Evolutionary conservation across 1,284 basidiomycete species (phyloP), one percentile per base, ranked within the genome.

Genomic region (Caloboletus firmus): DNA sequence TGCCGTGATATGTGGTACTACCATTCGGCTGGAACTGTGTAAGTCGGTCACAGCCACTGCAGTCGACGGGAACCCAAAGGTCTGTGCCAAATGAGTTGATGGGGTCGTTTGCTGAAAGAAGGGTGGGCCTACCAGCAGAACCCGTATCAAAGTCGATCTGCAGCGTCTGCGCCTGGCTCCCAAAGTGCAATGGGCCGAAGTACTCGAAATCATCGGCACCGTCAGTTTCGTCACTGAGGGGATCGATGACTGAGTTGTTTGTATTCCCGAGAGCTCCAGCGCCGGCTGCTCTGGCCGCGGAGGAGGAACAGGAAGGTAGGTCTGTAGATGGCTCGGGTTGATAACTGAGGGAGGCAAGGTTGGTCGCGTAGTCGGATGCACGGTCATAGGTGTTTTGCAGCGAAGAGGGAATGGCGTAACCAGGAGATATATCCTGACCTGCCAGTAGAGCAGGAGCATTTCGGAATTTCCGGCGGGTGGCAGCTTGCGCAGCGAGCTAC

Each of bases 141-240:
- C 84, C 84, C 3, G 83, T 85, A 62, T 85, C 83, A 57, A 84
- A 67, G 61, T 82, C 79, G 24, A 84, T 72, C 2, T 73, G 69
- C 18, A 84, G 59, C 26, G 50, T 42, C 60, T 82, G 80, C 4
- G 66, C 53, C 3, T 76, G 76, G 17, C 79, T 79, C 15, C 83
- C 83, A 47, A 85, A 71, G 12, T 56, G 12, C 35, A 81, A 51
- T 1, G 67, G 56, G 2, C 80, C 83, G 49, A 79, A 82, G 63
- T 84, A 85, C 35, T 82, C 65, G 46, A 80, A 52, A 58, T 84
- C 80, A 37, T 76, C 18, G 34, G 41, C 26, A 12, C 48, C 51
- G 26, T 57, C 50, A 0, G 65, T 66, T 39, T 66, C 51, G 24
- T 70, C 65, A 5, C 40, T 30, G 26, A 70, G 65, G 1, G 65